These are phyloP conservation scores for Datura wrightii DNA, from an alignment of 257 asterid genomes.

Conservation along the genomic window DNA sequence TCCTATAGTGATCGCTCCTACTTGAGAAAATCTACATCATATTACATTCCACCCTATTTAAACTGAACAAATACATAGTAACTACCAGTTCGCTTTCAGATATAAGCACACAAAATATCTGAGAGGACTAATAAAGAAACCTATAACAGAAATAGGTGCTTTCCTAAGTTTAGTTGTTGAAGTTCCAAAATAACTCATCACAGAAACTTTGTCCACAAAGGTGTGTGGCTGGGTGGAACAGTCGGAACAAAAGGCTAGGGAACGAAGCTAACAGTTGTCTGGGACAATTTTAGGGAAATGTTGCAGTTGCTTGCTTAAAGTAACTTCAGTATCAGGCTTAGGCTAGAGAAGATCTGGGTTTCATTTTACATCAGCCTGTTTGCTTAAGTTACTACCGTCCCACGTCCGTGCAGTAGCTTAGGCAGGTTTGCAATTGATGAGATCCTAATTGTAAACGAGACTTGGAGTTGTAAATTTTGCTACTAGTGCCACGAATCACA, in stretches of 20 bases:
- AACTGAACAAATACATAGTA: not conserved
- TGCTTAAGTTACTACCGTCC: not conserved
- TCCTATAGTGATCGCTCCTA: not conserved
- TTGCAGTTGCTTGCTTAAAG: not conserved
- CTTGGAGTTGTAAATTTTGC: slow-evolving; percentile 1
- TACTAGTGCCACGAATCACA: not conserved
- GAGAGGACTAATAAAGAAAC: not conserved
- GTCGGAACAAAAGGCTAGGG: not conserved
- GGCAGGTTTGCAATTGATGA: not conserved
- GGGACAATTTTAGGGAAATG: slow-evolving; percentile 1
- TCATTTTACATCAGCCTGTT: slow-evolving; percentile 10
- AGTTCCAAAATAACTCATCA: not conserved
- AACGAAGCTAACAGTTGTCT: not conserved
- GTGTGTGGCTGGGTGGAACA: not conserved
- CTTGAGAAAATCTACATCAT: slow-evolving; percentile 17
- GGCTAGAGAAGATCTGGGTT: not conserved
- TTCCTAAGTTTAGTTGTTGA: not conserved
- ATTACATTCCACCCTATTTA: not conserved
- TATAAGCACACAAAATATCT: not conserved
- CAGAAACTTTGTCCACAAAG: not conserved
- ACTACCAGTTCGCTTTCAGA: not conserved
- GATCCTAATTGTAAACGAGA: slow-evolving; percentile 17
- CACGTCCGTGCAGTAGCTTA: not conserved
- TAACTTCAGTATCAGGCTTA: not conserved
- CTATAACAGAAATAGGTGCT: not conserved